Evolutionary conservation across 2,329 filamentous ascomycete genomes (phyloP), one percentile per base, ranked within the genome.

Genomic region (Phyllosticta citriasiana): DNA sequence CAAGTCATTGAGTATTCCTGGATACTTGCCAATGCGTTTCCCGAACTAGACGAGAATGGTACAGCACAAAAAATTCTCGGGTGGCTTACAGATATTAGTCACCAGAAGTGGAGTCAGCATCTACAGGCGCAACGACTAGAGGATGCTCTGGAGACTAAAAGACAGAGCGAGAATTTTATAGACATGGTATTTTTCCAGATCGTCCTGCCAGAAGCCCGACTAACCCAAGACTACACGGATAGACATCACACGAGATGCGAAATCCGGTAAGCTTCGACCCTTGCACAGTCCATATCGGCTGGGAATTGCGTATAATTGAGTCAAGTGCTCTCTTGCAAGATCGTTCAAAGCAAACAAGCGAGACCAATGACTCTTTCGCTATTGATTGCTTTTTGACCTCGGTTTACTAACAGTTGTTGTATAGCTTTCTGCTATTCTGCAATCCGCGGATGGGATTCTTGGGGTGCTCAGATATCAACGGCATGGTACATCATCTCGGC

Each of bases 151-250:
- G 72, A 74, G 62, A 68, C 68, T 9, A 75, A 74, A 57, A 63
- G 70, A 22, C 68, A 71, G 54, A 72, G 68, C 1, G 71, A 74
- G 61, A 71, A 71, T 35, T 75, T 75, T 59, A 73, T 74, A 19
- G 73, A 73, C 62, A 73, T 73, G 70, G 60, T 61, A 53, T 6
- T 25, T 27, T 22, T 4, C 10, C 16, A 12, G 14, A 53, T 26
- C 14, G 4, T 53, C 7, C n/a, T n/a, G 14, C 2, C 1, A 40
- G 16, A n/a, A n/a, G 4, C 40, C 4, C 19, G 14, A n/a, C 40
- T 47, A n/a, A 47, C 10, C 33, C 7, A 4, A 30, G 27, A 6
- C 4, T 6, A 30, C 27, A 8, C 22, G 9, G 26, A 19, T 6
- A 59, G 57, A 61, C 59, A 2, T 61, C 59, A 10, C 59, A 61